Conservation (phyloP, 164 flowering plant genomes). For the Annona squamosa region DNA sequence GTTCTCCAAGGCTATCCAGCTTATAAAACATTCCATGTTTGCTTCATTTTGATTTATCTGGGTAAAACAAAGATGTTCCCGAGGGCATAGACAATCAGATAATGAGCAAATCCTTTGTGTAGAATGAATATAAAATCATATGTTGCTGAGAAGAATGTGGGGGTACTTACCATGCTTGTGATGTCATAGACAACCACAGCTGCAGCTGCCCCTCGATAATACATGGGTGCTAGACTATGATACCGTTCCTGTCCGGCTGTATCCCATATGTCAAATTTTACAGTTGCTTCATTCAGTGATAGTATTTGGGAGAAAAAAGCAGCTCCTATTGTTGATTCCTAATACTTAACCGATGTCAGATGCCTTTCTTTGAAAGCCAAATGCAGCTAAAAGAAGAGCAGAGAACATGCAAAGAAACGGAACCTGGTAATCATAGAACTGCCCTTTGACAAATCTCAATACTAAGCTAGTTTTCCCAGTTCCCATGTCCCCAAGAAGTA, state of each 20-base stretch:
- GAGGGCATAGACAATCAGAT: not conserved
- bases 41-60: too few species aligned
- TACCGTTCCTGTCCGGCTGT: slow-evolving; percentile 88
- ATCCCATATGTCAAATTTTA: slow-evolving; percentile 90
- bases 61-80: not conserved
- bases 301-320: slow-evolving; percentile 82
- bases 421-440: slow-evolving; percentile 80
- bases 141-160: not conserved
- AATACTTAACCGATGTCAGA: slow-evolving; percentile 10
- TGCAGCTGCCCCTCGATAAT: slow-evolving; percentile 92
- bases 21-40: not conserved
- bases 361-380: not conserved
- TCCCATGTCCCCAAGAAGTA: slow-evolving; percentile 87
- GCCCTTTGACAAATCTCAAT: slow-evolving; percentile 90
- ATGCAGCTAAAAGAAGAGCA: not conserved
- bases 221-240: slow-evolving; percentile 86
- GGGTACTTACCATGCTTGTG: slow-evolving; percentile 50
- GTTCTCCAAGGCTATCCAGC: not conserved
- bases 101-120: not conserved
- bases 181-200: slow-evolving; percentile 85
- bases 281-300: slow-evolving; percentile 59
- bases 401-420: not conserved
- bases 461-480: slow-evolving; percentile 86
- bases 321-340: slow-evolving; percentile 96
- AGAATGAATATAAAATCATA: not conserved